A percentile compares a stretch with the other conserved stretches of the same genome.
Conservation (phyloP, 257 asterid genomes). For the Nicotiana tabacum region DNA sequence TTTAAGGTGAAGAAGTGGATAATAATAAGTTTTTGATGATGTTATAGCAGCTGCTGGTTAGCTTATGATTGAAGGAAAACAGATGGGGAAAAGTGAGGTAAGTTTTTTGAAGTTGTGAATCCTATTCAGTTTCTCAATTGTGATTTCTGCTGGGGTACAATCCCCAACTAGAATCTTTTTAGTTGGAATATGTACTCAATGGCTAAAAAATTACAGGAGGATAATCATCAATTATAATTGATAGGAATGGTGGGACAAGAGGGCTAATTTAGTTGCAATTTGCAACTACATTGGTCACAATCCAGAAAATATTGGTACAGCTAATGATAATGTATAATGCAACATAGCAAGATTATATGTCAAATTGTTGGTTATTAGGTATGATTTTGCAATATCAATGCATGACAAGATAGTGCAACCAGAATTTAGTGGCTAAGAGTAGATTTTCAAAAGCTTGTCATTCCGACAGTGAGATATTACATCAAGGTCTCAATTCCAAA, state of each 20-base stretch:
- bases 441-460: neutral
- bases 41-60: constrained; percentile 28
- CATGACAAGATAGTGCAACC: neutral
- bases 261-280: neutral
- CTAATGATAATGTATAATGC: constrained; percentile 5
- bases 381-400: neutral
- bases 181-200: neutral
- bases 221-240: neutral
- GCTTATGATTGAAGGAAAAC: constrained; percentile 38
- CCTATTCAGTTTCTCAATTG: neutral
- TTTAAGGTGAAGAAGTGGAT: constrained; percentile 31
- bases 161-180: neutral
- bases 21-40: constrained; percentile 20
- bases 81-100: neutral
- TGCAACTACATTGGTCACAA: neutral
- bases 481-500: neutral
- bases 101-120: neutral
- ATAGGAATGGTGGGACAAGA: neutral
- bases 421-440: neutral
- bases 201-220: neutral
- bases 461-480: neutral
- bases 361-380: neutral
- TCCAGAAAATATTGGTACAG: neutral
- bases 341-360: neutral
- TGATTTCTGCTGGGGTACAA: neutral